Percentiles rank a stretch among this genome's conserved stretches.
These are phyloP conservation scores for Rhodotorula graminis DNA, from an alignment of 768 basidiomycete genomes.

Conservation along the genomic window DNA sequence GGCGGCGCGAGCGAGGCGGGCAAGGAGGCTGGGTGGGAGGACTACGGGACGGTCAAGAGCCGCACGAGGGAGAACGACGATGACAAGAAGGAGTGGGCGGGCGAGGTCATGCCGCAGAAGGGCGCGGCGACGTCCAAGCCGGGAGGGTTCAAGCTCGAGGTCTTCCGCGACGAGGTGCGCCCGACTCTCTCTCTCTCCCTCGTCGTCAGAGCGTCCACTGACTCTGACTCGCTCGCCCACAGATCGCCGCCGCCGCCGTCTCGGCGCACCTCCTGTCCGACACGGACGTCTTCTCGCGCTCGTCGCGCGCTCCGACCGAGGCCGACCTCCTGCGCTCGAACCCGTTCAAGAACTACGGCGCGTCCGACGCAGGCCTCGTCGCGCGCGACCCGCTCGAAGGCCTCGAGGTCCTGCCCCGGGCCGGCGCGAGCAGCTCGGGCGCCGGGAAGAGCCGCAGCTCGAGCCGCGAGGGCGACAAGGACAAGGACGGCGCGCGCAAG, in stretches of 20 bases:
- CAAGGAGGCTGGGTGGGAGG: slow-evolving; percentile 48
- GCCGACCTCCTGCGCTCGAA: slow-evolving; percentile 50
- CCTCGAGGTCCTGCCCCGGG: slow-evolving; percentile 34
- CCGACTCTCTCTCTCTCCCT: background rate
- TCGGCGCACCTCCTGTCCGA: background rate
- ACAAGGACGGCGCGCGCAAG: background rate
- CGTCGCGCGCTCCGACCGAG: slow-evolving; percentile 44
- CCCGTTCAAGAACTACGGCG: slow-evolving; percentile 49
- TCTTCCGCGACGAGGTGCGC: slow-evolving; percentile 50
- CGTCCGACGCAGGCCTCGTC: slow-evolving; percentile 39
- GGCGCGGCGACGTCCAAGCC: slow-evolving; percentile 43
- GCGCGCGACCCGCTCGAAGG: slow-evolving; percentile 23
- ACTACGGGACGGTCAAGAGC: slow-evolving; percentile 50
- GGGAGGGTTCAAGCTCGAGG: slow-evolving; percentile 49
- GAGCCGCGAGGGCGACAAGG: background rate
- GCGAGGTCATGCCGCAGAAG: slow-evolving; percentile 49
- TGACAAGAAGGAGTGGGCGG: slow-evolving; percentile 49
- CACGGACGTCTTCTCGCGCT: slow-evolving; percentile 31
- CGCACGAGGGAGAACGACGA: slow-evolving; percentile 50
- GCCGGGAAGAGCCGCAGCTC: background rate
- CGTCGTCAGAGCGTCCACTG: no score
- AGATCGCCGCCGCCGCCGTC: slow-evolving; percentile 17
- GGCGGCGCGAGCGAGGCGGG: background rate
- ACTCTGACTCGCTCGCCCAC: no score
- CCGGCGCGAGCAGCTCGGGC: slow-evolving; percentile 25